These are phyloP conservation scores for Excoecaria cochinchinensis DNA, from an alignment of 345 rosid species.

Conservation along the genomic window DNA sequence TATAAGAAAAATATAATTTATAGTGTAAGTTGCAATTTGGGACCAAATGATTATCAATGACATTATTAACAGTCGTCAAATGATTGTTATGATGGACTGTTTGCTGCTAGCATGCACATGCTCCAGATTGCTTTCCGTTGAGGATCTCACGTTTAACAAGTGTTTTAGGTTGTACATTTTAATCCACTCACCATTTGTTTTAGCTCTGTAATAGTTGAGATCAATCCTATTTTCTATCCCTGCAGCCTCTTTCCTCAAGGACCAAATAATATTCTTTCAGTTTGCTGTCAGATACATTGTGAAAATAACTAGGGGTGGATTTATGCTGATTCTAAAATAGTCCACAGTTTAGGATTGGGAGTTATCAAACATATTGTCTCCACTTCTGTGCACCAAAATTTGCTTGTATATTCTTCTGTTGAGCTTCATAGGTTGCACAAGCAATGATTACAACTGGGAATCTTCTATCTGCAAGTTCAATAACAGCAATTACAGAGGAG, in stretches of 20 bases:
- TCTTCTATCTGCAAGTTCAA: slow-evolving; percentile 48
- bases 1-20: too few species aligned
- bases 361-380: not conserved
- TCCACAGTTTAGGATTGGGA: not conserved
- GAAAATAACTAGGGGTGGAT: not conserved
- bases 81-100: not conserved
- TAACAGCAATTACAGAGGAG: slow-evolving; percentile 33
- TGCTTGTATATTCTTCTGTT: not conserved
- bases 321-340: not conserved
- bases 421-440: slow-evolving; percentile 64
- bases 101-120: not conserved
- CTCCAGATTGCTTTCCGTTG: not conserved
- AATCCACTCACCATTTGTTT: not conserved
- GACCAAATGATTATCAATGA: not conserved
- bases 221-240: not conserved
- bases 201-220: not conserved
- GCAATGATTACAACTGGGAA: slow-evolving; percentile 70
- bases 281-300: not conserved
- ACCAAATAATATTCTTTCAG: not conserved
- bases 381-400: not conserved
- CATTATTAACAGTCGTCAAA: not conserved
- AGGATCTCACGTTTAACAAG: not conserved
- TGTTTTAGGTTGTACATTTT: not conserved
- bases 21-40: not conserved
- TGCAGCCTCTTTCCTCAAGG: not conserved